phyloP scores from a whole-genome alignment of 495 filamentous ascomycete genomes.

The Annulohypoxylon stygium region DNA sequence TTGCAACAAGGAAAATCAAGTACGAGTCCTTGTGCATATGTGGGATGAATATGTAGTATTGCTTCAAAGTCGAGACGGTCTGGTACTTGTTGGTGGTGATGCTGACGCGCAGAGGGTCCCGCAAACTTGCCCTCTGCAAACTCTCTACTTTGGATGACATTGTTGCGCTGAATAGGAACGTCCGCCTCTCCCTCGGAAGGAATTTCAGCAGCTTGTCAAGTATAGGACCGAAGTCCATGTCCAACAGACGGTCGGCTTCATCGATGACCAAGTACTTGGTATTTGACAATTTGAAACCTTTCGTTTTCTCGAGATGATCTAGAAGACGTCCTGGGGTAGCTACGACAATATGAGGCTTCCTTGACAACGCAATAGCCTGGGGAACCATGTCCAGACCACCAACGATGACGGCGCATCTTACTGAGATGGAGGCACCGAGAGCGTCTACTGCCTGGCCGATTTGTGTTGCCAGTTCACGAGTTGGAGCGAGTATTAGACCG shows the following conservation, averaged over 20 bases:
- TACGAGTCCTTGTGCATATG: constrained; percentile 93
- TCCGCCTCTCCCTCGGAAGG: constrained; percentile 81
- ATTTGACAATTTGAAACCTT: constrained; percentile 84
- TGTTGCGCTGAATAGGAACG: constrained; percentile 94
- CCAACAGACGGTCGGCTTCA: constrained; percentile 91
- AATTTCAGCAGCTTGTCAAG: constrained; percentile 94
- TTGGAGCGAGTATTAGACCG: constrained; percentile 87
- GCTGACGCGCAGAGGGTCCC: constrained; percentile 76
- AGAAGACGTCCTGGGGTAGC: constrained; percentile 92
- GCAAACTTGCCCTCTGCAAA: constrained; percentile 87
- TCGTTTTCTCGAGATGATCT: constrained; percentile 96
- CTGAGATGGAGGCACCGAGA: constrained; percentile 83
- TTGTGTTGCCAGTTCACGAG: constrained; percentile 91
- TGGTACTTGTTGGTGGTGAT: constrained; percentile 84
- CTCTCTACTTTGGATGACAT: constrained; percentile 93
- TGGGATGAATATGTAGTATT: constrained; percentile 86
- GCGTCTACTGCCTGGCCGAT: constrained; percentile 87
- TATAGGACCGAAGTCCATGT: constrained; percentile 93
- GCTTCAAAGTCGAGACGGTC: constrained; percentile 86
- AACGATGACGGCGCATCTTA: constrained; percentile 82
- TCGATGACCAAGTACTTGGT: constrained; percentile 94
- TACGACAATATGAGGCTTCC: constrained; percentile 89
- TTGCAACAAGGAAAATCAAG: constrained; percentile 80
- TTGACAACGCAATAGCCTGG: constrained; percentile 87
- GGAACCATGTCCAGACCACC: constrained; percentile 96